A percentile compares a stretch with the other conserved stretches of the same genome.
These are phyloP conservation scores for Aspergillus clavatus DNA, from an alignment of 2,329 filamentous ascomycete genomes.

Conservation along the genomic window DNA sequence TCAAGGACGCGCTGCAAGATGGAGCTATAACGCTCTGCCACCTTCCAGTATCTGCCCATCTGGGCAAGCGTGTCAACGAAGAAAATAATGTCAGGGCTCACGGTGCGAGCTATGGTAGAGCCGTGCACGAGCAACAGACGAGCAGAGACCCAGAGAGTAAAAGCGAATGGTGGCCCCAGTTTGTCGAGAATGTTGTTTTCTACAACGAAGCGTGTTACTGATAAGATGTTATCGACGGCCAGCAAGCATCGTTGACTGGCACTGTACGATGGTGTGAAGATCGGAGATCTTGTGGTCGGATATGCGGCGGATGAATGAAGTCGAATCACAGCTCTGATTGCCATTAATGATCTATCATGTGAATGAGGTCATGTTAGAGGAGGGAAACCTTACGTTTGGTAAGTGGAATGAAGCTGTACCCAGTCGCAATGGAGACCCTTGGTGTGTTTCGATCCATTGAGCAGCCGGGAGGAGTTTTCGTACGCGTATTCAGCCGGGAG, in stretches of 20 bases:
- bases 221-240: constrained; percentile 77
- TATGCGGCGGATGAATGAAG: constrained; percentile 90
- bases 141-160: constrained; percentile 87
- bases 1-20: constrained; percentile 79
- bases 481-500: constrained; percentile 73
- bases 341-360: constrained; percentile 16
- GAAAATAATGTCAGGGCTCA: constrained; percentile 72
- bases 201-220: constrained; percentile 72
- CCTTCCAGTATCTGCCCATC: constrained; percentile 80
- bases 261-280: constrained; percentile 83
- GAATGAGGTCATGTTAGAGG: not conserved
- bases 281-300: constrained; percentile 78
- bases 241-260: constrained; percentile 77
- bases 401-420: constrained; percentile 88
- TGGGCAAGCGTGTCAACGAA: constrained; percentile 77
- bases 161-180: constrained; percentile 84
- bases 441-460: constrained; percentile 59
- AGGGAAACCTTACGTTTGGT: constrained; percentile 74
- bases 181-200: constrained; percentile 70
- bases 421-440: constrained; percentile 74
- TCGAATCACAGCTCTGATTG: constrained; percentile 67
- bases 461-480: constrained; percentile 70
- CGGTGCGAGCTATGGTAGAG: constrained; percentile 78
- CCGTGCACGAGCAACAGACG: constrained; percentile 83
- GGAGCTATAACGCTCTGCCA: constrained; percentile 74